Evolutionary conservation across 768 basidiomycete genomes (phyloP).

Genomic region (Sistotremastrum niveocremeum): DNA sequence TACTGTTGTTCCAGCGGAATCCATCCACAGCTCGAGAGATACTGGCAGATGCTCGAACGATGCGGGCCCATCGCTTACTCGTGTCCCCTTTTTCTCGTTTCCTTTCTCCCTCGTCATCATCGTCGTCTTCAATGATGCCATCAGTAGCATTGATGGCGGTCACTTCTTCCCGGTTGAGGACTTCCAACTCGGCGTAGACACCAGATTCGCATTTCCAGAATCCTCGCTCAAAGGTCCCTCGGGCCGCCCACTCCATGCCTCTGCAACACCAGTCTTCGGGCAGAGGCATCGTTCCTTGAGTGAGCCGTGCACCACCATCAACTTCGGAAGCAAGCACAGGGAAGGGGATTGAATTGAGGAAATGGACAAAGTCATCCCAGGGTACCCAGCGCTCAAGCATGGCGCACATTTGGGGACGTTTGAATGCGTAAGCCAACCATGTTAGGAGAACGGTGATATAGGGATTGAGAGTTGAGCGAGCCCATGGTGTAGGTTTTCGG

Average conservation of each 20-base stretch:
- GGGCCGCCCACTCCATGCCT: constrained; percentile 93
- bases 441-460: constrained; percentile 82
- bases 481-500: constrained; percentile 45
- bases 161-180: constrained; percentile 49
- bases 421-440: constrained; percentile 68
- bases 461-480: constrained; percentile 54
- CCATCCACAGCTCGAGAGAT: constrained; percentile 64
- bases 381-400: constrained; percentile 70
- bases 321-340: constrained; percentile 26
- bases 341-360: constrained; percentile 48
- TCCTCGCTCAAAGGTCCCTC: constrained; percentile 82
- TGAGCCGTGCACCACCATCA: constrained; percentile 54
- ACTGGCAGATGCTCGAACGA: constrained; percentile 54
- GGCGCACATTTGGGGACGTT: constrained; percentile 43
- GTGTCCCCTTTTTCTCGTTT: constrained; percentile 27
- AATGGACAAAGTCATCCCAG: constrained; percentile 61
- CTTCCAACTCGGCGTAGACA: constrained; percentile 59
- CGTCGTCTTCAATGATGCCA: constrained; percentile 73
- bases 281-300: constrained; percentile 54
- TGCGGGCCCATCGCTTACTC: constrained; percentile 58
- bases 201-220: constrained; percentile 83
- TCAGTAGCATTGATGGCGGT: constrained; percentile 42
- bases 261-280: constrained; percentile 93
- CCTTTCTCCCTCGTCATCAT: constrained; percentile 29
- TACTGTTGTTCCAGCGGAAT: constrained; percentile 47